Conservation (phyloP, 2,329 filamentous ascomycete species). For the Emergomyces orientalis region DNA sequence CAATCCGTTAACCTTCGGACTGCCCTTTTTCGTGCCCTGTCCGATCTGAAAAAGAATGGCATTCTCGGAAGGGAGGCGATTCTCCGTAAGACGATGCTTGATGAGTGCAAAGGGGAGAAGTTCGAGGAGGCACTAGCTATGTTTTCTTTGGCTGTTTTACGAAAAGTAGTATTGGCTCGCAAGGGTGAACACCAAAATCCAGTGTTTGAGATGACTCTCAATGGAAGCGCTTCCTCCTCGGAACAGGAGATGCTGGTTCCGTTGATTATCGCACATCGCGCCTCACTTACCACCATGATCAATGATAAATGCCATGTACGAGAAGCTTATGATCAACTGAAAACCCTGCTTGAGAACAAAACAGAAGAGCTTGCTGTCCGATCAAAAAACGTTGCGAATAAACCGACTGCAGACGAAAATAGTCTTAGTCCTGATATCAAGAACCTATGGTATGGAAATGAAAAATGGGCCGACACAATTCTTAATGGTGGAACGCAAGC, state of each 20-base stretch:
- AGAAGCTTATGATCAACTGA: constrained; percentile 54
- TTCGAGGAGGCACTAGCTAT: constrained; percentile 76
- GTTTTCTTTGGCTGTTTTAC: constrained; percentile 76
- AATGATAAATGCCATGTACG: constrained; percentile 52
- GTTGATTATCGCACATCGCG: constrained; percentile 64
- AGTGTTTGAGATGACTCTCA: constrained; percentile 23
- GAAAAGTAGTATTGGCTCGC: constrained; percentile 44
- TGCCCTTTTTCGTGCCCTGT: constrained; percentile 69
- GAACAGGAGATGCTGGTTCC: constrained; percentile 45
- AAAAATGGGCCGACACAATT: constrained; percentile 63
- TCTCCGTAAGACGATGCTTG: constrained; percentile 87
- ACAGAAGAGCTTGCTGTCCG: constrained; percentile 43
- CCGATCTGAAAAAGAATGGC: constrained; percentile 80
- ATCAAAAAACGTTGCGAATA: constrained; percentile 20
- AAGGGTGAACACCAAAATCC: constrained; percentile 21
- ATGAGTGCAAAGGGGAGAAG: constrained; percentile 88
- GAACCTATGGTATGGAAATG: constrained; percentile 68
- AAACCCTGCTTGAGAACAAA: constrained; percentile 55
- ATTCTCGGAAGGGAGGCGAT: constrained; percentile 68
- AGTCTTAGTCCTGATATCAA: constrained; percentile 46
- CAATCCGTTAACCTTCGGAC: constrained; percentile 86
- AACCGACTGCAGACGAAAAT: constrained; percentile 34
- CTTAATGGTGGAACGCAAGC: constrained; percentile 55
- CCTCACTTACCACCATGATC: constrained; percentile 52
- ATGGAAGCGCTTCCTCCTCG: constrained; percentile 39